Conservation (phyloP, 2,329 filamentous ascomycete genomes). For the Fusarium avenaceum region DNA sequence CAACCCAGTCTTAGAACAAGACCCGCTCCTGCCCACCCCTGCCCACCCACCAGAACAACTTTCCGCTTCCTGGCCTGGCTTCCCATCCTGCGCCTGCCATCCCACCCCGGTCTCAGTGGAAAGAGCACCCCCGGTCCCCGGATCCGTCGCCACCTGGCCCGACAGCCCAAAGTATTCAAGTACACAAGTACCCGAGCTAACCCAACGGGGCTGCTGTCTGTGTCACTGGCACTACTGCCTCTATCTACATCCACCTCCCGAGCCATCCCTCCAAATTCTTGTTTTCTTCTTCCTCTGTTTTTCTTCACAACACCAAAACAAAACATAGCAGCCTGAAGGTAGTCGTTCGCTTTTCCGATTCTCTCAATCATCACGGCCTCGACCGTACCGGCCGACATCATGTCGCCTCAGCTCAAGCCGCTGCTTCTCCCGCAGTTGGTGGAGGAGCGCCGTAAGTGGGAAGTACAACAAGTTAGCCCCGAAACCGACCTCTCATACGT, state of each 20-base stretch:
- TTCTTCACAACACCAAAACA: constrained; percentile 31
- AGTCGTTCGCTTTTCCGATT: constrained; percentile 34
- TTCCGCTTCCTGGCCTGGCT: constrained; percentile 1
- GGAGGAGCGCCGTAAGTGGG: constrained; percentile 61
- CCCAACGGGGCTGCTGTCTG: constrained; percentile 30
- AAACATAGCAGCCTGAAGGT: constrained; percentile 9
- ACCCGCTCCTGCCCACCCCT: constrained; percentile 40
- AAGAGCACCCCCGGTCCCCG: constrained; percentile 34
- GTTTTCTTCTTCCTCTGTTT: constrained; percentile 24
- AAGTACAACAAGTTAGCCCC: constrained; percentile 53
- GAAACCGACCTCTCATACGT: constrained; percentile 56
- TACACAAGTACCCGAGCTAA: constrained; percentile 21
- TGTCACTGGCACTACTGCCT: constrained; percentile 43
- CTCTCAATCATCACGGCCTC: constrained; percentile 40
- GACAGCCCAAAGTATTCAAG: constrained; percentile 21
- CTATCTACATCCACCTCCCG: constrained; percentile 41
- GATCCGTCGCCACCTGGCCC: constrained; percentile 45
- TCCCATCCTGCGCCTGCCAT: constrained; percentile 10
- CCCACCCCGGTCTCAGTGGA: constrained; percentile 34
- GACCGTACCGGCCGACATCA: constrained; percentile 51
- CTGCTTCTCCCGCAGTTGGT: constrained; percentile 68
- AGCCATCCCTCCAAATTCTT: constrained; percentile 44
- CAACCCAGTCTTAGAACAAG: constrained; percentile 11
- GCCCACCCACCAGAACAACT: constrained; percentile 11
- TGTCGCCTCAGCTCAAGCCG: constrained; percentile 66